Base-by-base conservation (phyloP, 371 early-diverging fungal genomes). In the Rhizomucor miehei region DNA sequence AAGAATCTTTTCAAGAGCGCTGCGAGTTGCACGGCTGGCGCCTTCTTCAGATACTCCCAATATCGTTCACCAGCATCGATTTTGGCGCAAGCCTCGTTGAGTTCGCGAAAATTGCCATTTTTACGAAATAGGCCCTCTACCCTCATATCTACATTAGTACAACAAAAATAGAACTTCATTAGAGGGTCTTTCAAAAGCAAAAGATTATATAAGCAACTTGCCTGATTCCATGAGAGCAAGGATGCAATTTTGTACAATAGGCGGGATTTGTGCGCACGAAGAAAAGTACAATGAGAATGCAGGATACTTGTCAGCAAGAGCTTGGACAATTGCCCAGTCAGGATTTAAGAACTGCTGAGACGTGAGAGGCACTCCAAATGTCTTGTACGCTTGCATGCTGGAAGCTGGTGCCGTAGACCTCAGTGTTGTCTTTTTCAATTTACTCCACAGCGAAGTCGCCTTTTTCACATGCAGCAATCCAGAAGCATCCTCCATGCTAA, bases 91-190 rank as follows among this genome's bases (percentile, higher is more conserved):
- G 91, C 66, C 36, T 89, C 88, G 52, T 90, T 89, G 43, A 96
- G 75, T 24, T 89, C 71, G 40, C 91, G 79, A 55, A 98, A 94
- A 64, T 98, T 97, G 14, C 98, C 98, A 61, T 94, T 98, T 67
- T 95, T 97, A 52, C 98, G 82, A 80, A 98, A 98, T 6, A 97
- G 87, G 6, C 98, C 98, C 72, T 97, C 97, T 8, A 88, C 83
- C 0, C 79, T 66, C 72, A 98, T 76, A 65, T 94, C 92, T 88
- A 39, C 6, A n/a, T 1, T 20, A 17, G 13, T 20, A n/a, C 39
- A 63, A 29, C 20, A 29, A 38, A 44, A 12, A 49, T 5, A 39
- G 19, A 6, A 17, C n/a, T n/a, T n/a, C n/a, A n/a, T n/a, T n/a
- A n/a, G n/a, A n/a, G n/a, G 40, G 45, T 11, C 14, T 34, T 54